Conservation (phyloP, 345 rosid species). For the Durio zibethinus region DNA sequence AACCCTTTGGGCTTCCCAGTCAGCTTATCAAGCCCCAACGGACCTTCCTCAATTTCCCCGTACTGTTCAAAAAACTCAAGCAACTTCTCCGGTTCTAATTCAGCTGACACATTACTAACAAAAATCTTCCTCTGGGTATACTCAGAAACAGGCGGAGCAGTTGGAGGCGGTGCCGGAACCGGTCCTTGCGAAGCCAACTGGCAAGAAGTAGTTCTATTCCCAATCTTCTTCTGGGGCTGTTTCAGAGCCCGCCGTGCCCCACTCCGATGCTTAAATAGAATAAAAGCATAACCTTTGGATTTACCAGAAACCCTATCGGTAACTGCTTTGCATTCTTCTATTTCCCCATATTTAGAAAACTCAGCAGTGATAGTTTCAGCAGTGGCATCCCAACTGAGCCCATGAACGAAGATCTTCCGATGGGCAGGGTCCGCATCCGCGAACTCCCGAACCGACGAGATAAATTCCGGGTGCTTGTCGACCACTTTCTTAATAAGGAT, state of each 20-base stretch:
- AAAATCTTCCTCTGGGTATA: slow-evolving; percentile 78
- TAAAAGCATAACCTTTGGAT: slow-evolving; percentile 82
- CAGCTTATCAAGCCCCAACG: slow-evolving; percentile 68
- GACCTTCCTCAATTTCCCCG: slow-evolving; percentile 82
- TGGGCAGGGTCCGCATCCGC: slow-evolving; percentile 73
- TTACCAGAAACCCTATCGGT: slow-evolving; percentile 65
- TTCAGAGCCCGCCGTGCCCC: slow-evolving; percentile 64
- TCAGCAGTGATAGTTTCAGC: slow-evolving; percentile 50
- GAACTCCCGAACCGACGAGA: slow-evolving; percentile 36
- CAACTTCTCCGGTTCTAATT: slow-evolving; percentile 51
- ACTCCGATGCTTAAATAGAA: slow-evolving; percentile 54
- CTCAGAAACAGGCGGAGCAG: slow-evolving; percentile 39
- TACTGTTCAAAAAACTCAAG: slow-evolving; percentile 50
- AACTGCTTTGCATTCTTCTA: slow-evolving; percentile 76
- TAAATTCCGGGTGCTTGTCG: slow-evolving; percentile 43
- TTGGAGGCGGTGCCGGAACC: slow-evolving; percentile 48
- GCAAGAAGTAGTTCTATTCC: slow-evolving; percentile 60
- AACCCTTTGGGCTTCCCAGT: slow-evolving; percentile 78
- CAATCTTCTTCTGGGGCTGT: slow-evolving; percentile 77
- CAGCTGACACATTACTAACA: slow-evolving; percentile 66
- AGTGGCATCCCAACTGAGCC: slow-evolving; percentile 80
- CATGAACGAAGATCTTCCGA: slow-evolving; percentile 78
- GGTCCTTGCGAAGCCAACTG: slow-evolving; percentile 77
- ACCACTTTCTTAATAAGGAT: slow-evolving; percentile 50
- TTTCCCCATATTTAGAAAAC: slow-evolving; percentile 63